These are phyloP conservation scores for Coemansia reversa DNA, from an alignment of 192 early-diverging fungal species.

Conservation along the genomic window DNA sequence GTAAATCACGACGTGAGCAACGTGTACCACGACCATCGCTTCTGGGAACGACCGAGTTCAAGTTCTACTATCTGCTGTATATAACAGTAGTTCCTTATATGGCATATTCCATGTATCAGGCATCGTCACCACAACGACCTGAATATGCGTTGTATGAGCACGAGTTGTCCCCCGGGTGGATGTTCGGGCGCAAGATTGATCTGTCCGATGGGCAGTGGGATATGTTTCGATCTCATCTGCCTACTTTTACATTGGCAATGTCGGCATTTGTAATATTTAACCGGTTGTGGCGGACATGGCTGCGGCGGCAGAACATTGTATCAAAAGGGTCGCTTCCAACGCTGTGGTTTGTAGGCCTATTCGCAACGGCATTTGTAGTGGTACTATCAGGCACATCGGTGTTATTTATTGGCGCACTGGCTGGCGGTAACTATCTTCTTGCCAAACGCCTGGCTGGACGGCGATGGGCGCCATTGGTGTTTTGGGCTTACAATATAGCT, in stretches of 20 bases:
- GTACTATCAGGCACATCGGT: conserved; percentile 73
- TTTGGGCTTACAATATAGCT: conserved; percentile 81
- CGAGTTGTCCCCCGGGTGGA: conserved; percentile 65
- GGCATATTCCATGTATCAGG: conserved; percentile 61
- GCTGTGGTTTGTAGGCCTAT: conserved; percentile 59
- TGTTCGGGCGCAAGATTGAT: conserved; percentile 65
- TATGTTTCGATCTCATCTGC: conserved; percentile 58
- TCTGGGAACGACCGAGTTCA: conserved; percentile 71
- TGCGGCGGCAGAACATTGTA: neutral
- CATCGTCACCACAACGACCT: conserved; percentile 39
- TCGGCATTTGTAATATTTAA: conserved; percentile 36
- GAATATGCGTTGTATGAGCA: conserved; percentile 46
- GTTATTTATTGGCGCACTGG: conserved; percentile 71
- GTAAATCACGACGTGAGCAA: conserved; percentile 66
- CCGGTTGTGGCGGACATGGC: neutral
- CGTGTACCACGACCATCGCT: conserved; percentile 64
- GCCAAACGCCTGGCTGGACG: conserved; percentile 56
- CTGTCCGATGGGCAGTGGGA: conserved; percentile 52
- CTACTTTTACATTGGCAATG: conserved; percentile 35
- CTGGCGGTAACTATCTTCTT: conserved; percentile 66
- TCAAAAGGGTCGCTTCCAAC: conserved; percentile 25
- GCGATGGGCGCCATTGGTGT: conserved; percentile 60
- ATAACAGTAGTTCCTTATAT: conserved; percentile 60
- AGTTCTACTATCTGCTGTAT: conserved; percentile 68
- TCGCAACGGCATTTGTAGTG: conserved; percentile 62